Evolutionary conservation across 2,329 filamentous ascomycete genomes (phyloP), one percentile per base, ranked within the genome.

Genomic region (Aspergillus awamori): DNA sequence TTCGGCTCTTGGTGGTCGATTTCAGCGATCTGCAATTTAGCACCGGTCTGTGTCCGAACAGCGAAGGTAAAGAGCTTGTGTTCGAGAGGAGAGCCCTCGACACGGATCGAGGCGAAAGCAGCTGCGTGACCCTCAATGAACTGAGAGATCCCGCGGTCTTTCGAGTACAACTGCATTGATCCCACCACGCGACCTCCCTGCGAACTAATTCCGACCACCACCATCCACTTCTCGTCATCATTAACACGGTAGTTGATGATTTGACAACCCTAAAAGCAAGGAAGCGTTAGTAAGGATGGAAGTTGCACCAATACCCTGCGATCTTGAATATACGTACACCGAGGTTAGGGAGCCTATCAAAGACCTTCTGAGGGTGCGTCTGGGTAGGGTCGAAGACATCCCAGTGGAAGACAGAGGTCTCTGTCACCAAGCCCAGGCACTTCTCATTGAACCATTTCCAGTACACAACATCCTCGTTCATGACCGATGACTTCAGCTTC

Each of bases 191-290:
- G 92, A 60, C 93, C 94, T 76, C 93, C 89, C 74, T 96, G 91
- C 76, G 93, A 92, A 61, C 93, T 93, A 71, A 99, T 99, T 72
- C 95, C 95, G 61, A 99, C 93, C 59, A 97, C 89, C 30, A 96
- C 93, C 89, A 96, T 96, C 95, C 95, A 99, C 80, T 97, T 97
- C 76, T 93, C 92, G 67, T 99, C 94, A 67, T 89, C 87, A 78
- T 94, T 97, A 70, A 96, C 91, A 69, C 94, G 92, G 82, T 99
- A 99, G 83, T 98, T 99, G 86, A 99, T 99, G 79, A 99, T 99
- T 87, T 99, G 95, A 80, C 92, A 96, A 67, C 90, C 90, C 92
- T 96, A 24, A 11, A 71, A 58, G 38, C 26, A 62, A 53, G 6
- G 59, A 51, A 57, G n/a, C 8, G 53, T 64, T 36, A 65, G 57